These are phyloP conservation scores for Periconia sp. DNA, from an alignment of 2,329 filamentous ascomycete genomes.

Conservation along the genomic window DNA sequence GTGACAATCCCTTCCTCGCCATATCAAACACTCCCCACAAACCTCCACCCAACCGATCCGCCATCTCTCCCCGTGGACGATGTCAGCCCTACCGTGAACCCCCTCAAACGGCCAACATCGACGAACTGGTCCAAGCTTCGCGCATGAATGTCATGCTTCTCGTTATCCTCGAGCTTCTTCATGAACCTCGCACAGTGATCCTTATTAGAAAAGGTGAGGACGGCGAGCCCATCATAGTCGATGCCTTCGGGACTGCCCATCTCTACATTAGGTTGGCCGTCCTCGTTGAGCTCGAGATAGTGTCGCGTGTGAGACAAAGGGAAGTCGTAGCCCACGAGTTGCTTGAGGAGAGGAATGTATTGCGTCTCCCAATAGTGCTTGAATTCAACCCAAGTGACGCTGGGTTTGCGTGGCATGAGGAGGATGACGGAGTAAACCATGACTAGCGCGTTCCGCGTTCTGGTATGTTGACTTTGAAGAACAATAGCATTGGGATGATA, in stretches of 20 bases:
- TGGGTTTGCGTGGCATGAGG: slow-evolving; percentile 19
- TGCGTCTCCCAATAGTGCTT: slow-evolving; percentile 25
- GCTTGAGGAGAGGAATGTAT: slow-evolving; percentile 24
- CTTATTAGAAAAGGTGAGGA: slow-evolving; percentile 18
- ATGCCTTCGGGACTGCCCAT: slow-evolving; percentile 9
- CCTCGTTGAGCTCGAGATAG: slow-evolving; percentile 18
- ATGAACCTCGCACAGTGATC: slow-evolving; percentile 21
- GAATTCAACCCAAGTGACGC: slow-evolving; percentile 18
- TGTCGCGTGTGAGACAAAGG: slow-evolving; percentile 24
- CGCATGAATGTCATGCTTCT: slow-evolving; percentile 6
- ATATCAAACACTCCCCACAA: slow-evolving; percentile 17
- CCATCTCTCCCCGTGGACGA: slow-evolving; percentile 18
- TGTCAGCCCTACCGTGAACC: slow-evolving; percentile 17
- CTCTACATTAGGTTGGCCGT: slow-evolving; percentile 4
- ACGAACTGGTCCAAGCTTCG: slow-evolving; percentile 17
- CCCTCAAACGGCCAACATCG: slow-evolving; percentile 13
- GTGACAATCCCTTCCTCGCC: too few relatives aligned
- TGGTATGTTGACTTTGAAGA: too few relatives aligned
- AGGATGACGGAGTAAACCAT: slow-evolving; percentile 24
- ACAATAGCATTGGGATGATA: too few relatives aligned
- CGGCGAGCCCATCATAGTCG: slow-evolving; percentile 21
- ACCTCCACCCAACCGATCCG: slow-evolving; percentile 15
- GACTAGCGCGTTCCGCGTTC: too few relatives aligned
- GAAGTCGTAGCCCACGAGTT: slow-evolving; percentile 17
- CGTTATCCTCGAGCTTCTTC: slow-evolving; percentile 8